Evolutionary conservation across 2,329 filamentous ascomycete species (phyloP).

Genomic region (Leptosphaerulina australis): DNA sequence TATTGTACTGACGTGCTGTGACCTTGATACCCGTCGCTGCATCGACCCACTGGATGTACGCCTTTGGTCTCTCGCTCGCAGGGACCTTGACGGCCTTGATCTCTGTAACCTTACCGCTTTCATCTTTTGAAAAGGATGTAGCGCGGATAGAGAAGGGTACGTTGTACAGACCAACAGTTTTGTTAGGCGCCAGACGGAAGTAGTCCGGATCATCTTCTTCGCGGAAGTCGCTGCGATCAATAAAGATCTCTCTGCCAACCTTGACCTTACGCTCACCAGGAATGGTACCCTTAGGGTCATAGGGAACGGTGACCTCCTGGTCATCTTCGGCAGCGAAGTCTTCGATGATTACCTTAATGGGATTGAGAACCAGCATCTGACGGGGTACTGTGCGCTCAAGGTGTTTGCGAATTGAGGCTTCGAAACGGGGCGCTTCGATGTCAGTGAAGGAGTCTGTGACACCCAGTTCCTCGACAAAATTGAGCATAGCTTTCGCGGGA

Average conservation of each 20-base stretch:
- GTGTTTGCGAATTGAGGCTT: conserved; percentile 82
- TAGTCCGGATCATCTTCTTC: conserved; percentile 74
- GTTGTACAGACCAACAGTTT: conserved; percentile 75
- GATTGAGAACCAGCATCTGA: conserved; percentile 87
- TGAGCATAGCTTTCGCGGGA: conserved; percentile 84
- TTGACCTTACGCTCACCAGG: conserved; percentile 63
- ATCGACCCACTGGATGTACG: conserved; percentile 85
- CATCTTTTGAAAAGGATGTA: conserved; percentile 70
- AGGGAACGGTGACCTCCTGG: conserved; percentile 72
- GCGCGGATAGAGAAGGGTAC: conserved; percentile 72
- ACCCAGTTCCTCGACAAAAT: conserved; percentile 89
- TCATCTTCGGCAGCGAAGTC: conserved; percentile 72
- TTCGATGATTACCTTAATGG: conserved; percentile 80
- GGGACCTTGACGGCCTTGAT: conserved; percentile 72
- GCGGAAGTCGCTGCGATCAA: conserved; percentile 80
- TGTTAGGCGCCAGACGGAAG: conserved; percentile 77
- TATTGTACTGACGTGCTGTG: conserved; percentile 75
- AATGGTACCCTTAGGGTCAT: conserved; percentile 74
- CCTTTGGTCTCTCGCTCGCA: conserved; percentile 69
- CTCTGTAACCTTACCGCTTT: conserved; percentile 67
- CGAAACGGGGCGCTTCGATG: conserved; percentile 82
- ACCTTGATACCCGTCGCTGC: conserved; percentile 67
- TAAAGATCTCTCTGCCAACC: conserved; percentile 81
- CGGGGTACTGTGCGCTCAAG: conserved; percentile 87
- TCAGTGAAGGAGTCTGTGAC: conserved; percentile 82